Conservation (phyloP, 1,284 basidiomycete species). For the Erythrobasidium hasegawianum region DNA sequence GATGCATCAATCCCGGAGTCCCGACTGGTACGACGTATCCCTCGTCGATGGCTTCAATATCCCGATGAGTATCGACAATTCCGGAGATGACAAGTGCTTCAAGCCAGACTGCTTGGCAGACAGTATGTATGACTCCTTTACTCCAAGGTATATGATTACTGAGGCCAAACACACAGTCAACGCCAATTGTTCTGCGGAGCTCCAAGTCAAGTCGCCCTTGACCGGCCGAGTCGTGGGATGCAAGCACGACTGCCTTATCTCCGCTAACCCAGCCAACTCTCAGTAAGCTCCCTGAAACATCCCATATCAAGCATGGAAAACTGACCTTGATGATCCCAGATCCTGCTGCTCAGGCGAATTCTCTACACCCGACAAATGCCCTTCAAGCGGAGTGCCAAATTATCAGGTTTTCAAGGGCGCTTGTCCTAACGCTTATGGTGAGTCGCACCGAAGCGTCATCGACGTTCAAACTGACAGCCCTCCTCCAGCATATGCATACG, state of each 20-base stretch:
- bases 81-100: neutral
- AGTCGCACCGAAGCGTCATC: no score
- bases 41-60: slow-evolving; percentile 6
- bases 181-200: neutral
- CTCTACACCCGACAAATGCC: neutral
- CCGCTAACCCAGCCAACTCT: slow-evolving; percentile 5
- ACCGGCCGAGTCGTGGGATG: neutral
- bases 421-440: neutral
- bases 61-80: neutral
- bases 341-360: slow-evolving; percentile 2
- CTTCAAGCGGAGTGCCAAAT: neutral
- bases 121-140: no score
- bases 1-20: neutral
- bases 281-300: no score
- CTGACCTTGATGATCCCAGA: neutral
- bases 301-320: no score
- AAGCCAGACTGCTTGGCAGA: neutral
- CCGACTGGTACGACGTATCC: slow-evolving; percentile 6
- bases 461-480: neutral
- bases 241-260: neutral
- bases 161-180: neutral
- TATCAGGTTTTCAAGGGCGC: neutral
- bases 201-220: neutral
- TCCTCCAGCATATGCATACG: neutral
- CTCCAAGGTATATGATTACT: no score